Percentiles rank a stretch among this genome's conserved stretches.
Conservation (phyloP, 257 asterid species). For the Plantago ovata region DNA sequence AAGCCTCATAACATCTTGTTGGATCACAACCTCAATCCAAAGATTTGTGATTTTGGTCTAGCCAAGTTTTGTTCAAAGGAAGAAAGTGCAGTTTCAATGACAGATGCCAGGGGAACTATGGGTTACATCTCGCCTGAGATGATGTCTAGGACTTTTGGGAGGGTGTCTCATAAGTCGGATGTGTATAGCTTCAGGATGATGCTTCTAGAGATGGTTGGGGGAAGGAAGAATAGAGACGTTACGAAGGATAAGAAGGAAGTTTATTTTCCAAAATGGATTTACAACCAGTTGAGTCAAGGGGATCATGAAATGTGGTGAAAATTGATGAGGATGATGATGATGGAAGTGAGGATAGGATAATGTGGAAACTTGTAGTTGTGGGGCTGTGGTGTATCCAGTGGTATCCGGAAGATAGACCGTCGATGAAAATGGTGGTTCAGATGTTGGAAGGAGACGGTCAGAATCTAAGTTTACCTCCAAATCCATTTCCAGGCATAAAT, state of each 20-base stretch:
- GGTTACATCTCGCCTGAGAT: constrained; percentile 33
- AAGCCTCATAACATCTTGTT: constrained; percentile 35
- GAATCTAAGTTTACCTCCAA: constrained; percentile 22
- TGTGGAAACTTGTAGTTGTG: constrained; percentile 18
- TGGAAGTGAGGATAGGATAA: constrained; percentile 1
- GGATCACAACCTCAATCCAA: constrained; percentile 30
- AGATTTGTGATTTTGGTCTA: constrained; percentile 36
- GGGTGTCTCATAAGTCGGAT: constrained; percentile 24
- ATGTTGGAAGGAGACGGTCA: constrained; percentile 33
- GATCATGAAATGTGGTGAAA: constrained; percentile 6
- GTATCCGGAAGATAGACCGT: constrained; percentile 28
- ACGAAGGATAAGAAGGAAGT: neutral
- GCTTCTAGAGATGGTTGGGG: constrained; percentile 32
- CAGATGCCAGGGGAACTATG: constrained; percentile 31
- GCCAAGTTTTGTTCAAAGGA: constrained; percentile 32
- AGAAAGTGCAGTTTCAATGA: constrained; percentile 19
- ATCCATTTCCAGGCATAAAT: constrained; percentile 24
- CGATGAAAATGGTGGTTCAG: constrained; percentile 26
- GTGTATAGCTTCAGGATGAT: constrained; percentile 33
- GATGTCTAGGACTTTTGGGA: constrained; percentile 23
- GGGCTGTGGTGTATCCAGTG: constrained; percentile 36
- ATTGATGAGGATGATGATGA: constrained; percentile 16
- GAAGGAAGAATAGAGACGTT: constrained; percentile 11
- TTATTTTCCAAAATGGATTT: constrained; percentile 25
- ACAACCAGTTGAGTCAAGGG: constrained; percentile 7